Percentiles rank a stretch among this genome's conserved stretches.
phyloP scores from a whole-genome alignment of 345 rosid species.

The Sonneratia caseolaris region DNA sequence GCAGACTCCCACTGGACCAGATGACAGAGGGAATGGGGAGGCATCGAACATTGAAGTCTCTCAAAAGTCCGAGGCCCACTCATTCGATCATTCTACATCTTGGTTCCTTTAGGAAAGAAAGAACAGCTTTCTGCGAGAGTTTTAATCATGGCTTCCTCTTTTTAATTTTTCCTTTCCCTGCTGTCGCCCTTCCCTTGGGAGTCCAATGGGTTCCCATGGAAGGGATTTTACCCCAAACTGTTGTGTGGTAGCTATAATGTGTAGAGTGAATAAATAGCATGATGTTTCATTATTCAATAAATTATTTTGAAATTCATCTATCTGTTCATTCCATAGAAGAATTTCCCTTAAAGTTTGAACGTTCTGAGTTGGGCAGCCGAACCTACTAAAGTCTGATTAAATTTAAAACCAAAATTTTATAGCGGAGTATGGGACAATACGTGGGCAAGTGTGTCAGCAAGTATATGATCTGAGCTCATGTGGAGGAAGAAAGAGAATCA shows the following conservation, averaged over 20 bases:
- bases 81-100: constrained; percentile 21
- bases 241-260: background rate
- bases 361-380: no score
- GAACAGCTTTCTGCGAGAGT: constrained; percentile 19
- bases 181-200: background rate
- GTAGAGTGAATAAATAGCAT: background rate
- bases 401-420: no score
- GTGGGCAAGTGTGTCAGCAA: no score
- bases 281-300: background rate
- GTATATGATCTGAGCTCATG: no score
- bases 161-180: background rate
- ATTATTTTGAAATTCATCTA: background rate
- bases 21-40: constrained; percentile 15
- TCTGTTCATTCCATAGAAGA: constrained; percentile 10
- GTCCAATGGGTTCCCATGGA: background rate
- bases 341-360: no score
- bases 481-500: no score
- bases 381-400: no score
- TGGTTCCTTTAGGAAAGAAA: constrained; percentile 29
- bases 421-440: no score
- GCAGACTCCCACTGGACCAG: constrained; percentile 16
- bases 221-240: background rate
- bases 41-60: constrained; percentile 8
- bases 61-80: constrained; percentile 22
- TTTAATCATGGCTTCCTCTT: background rate